Base-by-base conservation (phyloP, 2,329 filamentous ascomycete species). In the Paramyrothecium sp. region DNA sequence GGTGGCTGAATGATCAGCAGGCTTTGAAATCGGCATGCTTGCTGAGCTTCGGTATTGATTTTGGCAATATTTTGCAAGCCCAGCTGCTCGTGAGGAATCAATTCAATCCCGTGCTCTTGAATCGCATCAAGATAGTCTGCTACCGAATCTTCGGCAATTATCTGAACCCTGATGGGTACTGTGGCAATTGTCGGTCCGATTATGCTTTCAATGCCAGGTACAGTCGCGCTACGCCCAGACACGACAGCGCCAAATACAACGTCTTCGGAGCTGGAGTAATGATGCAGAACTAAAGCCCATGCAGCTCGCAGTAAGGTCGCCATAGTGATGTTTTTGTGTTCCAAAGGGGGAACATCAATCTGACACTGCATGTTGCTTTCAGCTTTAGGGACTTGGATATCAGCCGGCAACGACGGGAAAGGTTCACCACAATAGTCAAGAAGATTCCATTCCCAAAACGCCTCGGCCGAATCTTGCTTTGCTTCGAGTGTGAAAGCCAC, bases 211-310 rank as follows among this genome's bases (percentile, higher is more conserved):
- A 65, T 59, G 12, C 57, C 65, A 2, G 51, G 20, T 0, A 70
- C 53, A 1, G 65, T 54, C 1, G 58, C 61, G 2, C 62, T 63
- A 21, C 78, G 70, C 10, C 78, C 78, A 3, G 75, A 75, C 1
- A 78, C 63, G 0, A 75, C 78, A 54, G 72, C 70, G 1, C 78
- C 78, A 54, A 79, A 79, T 4, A 75, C 65, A 12, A 79, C 68
- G 53, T 79, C 76, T 2, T 71, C 34, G 0, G 58, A 58, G 2
- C 59, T 81, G 2, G 75, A 65, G 60, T 86, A 86, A 7, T 72
- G 70, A 20, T 75, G 69, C 3, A 85, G 64, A 1, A 88, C 64
- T 53, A 81, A 77, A 10, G 78, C 76, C 64, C 81, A 77, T 0
- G 84, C 83, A 30, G 80, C 77, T 1, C 61, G 57, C 17, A 68